Conservation (phyloP, 1,139 yeast species). For the Zhuliangozyma blackwelliae region DNA sequence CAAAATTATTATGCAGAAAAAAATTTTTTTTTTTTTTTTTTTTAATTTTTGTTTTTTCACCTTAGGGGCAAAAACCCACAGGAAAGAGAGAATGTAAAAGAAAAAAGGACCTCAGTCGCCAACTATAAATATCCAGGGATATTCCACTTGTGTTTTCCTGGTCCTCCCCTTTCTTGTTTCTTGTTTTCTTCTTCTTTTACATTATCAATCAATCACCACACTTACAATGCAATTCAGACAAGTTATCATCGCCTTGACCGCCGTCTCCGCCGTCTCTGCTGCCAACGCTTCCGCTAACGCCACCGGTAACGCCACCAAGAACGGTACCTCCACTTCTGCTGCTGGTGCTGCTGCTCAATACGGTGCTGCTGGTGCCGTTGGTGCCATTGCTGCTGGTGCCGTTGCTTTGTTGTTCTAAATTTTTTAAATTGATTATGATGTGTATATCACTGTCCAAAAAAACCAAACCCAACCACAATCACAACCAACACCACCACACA, state of each 20-base stretch:
- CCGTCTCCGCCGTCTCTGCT: conserved; percentile 42
- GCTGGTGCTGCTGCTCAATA: conserved; percentile 24
- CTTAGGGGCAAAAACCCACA: no score
- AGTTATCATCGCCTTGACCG: conserved; percentile 43
- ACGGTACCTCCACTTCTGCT: conserved; percentile 13
- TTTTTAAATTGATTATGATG: no score
- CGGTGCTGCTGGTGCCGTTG: conserved; percentile 25
- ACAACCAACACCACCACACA: no score
- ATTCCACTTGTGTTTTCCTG: conserved; percentile 1
- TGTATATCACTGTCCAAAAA: no score
- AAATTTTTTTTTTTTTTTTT: not conserved
- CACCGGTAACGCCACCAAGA: conserved; percentile 6
- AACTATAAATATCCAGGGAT: conserved; percentile 1
- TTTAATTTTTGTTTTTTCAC: not conserved
- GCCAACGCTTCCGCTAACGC: conserved; percentile 28
- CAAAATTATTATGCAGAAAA: no score
- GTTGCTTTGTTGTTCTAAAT: conserved; percentile 43
- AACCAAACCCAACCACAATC: no score
- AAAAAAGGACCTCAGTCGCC: no score
- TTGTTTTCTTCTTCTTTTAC: conserved; percentile 2
- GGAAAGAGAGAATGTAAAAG: no score
- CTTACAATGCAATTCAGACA: conserved; percentile 43
- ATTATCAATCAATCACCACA: conserved; percentile 1
- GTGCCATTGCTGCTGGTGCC: conserved; percentile 46
- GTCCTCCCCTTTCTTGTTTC: not conserved